Percentiles rank a stretch among this genome's conserved stretches.
Conservation (phyloP, 768 basidiomycete genomes). For the Auriculariales sp. region DNA sequence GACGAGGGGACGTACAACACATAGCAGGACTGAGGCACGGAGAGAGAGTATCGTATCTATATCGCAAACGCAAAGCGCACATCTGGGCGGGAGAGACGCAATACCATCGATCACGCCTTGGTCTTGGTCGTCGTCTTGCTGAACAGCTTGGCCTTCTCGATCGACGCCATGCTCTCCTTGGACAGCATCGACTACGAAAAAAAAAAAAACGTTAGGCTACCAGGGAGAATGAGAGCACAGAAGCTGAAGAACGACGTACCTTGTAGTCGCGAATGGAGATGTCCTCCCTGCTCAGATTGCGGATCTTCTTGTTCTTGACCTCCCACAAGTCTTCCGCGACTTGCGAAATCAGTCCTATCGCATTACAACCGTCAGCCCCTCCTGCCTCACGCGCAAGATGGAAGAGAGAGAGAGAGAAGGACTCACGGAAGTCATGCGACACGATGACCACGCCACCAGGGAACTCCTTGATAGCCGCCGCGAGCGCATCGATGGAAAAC, state of each 20-base stretch:
- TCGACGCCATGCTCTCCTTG: slow-evolving; percentile 62
- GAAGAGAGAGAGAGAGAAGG: background rate
- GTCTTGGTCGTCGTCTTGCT: slow-evolving; percentile 67
- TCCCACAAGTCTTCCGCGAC: slow-evolving; percentile 99
- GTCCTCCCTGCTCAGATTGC: slow-evolving; percentile 80
- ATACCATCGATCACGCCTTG: slow-evolving; percentile 48
- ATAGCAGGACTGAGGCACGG: background rate
- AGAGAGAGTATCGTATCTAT: background rate
- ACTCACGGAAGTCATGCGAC: slow-evolving; percentile 96
- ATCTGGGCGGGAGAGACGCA: no score
- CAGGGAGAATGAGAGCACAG: no score
- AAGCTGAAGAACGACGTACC: no score
- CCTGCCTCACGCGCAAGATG: slow-evolving; percentile 3
- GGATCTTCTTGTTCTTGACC: slow-evolving; percentile 86
- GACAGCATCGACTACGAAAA: slow-evolving; percentile 62
- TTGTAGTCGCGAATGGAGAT: slow-evolving; percentile 93
- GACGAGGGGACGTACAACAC: no score
- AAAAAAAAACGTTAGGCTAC: no score
- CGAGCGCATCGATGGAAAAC: slow-evolving; percentile 95
- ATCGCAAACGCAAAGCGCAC: background rate
- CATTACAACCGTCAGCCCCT: slow-evolving; percentile 2
- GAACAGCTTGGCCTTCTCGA: slow-evolving; percentile 90
- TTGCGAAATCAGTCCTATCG: slow-evolving; percentile 79
- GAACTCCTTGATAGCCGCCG: slow-evolving; percentile 89
- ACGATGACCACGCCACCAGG: slow-evolving; percentile 98